Evolutionary conservation across 1,284 basidiomycete genomes (phyloP), one percentile per base, ranked within the genome.

Genomic region (Laetiporus sulphureus): DNA sequence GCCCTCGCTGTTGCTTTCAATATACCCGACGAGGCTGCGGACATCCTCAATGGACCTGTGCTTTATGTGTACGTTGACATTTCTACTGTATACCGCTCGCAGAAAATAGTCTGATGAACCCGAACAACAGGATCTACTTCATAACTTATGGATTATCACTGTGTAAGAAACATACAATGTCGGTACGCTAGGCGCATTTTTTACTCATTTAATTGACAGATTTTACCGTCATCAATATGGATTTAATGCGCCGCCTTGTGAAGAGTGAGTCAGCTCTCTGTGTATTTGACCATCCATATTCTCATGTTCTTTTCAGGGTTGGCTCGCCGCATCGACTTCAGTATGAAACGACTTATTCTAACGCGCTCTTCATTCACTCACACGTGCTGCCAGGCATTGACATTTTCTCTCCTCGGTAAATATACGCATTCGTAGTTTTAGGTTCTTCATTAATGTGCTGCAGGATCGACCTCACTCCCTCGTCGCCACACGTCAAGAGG

Each of bases 321-420:
- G 24, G 72, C 78, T 16, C 68, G 71, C 24, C 72, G 86, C 18
- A 70, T 90, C 31, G 86, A 90, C 60, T 89, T 88, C 59, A 84
- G 84, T n/a, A n/a, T 84, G 52, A 32, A 77, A 65, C 8, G 20
- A 12, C 8, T 20, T 20, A 31, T 23, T 42, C n/a, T 21, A 31
- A 24, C 15, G 40, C 12, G 27, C 21, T 27, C 6, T 38, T 24
- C 27, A 25, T 45, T 29, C 35, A 27, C 46, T 36, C 32, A 52
- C 29, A 20, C 43, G 22, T 40, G 15, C 12, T 2, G 24, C 19
- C 20, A 82, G 79, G 80, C 58, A 76, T 89, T 48, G 85, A 89
- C 58, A 72, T 89, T 38, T 89, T 89, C 56, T 87, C 83, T n/a
- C 83, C 84, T 21, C 66, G 73, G 72, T 79, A 57, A 43, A 58